Base-by-base conservation (phyloP, 176 grass and related monocot genomes). In the Bonia amplexicaulis region DNA sequence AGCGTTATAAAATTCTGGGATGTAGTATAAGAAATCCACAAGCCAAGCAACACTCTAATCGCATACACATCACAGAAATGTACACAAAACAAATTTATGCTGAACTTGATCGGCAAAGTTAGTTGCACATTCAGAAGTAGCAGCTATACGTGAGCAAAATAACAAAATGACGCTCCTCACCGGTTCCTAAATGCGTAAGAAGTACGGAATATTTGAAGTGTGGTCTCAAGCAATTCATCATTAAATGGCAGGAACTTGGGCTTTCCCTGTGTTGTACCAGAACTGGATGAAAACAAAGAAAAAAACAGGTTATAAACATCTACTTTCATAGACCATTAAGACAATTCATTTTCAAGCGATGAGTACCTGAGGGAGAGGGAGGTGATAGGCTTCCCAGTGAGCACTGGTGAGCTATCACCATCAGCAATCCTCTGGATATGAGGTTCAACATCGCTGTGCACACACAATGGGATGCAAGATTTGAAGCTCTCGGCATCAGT, bases 101-200 rank as follows among this genome's bases (percentile, higher is more conserved):
- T 58, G 19, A 59, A 58, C 39, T 53, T 55, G 29, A 53, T 31
- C 19, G 46, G 20, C 5, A 73, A 76, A 54, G 39, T 46, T 64
- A 47, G 13, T 69, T 27, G 11, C 3, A 77, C 6, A 72, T 54
- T 46, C 75, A 80, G 19, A 62, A 23, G 10, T 40, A 14, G 6
- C n/a, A 77, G 27, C 7, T 54, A 35, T 45, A n/a, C 41, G 69
- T 64, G 68, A 90, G 23, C 27, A 66, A 25, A 22, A 47, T 69
- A 85, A 81, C 15, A 88, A 71, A 53, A 6, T 33, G 12, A 46
- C 80, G 47, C 9, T 84, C 9, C 84, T 83, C 82, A 96, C 97
- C 93, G 89, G 82, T 90, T 96, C 68, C 93, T 94, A 85, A 99
- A 99, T 53, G 96, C 96, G 2, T 92, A 99, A 25, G 96, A 96